Percentiles rank a stretch among this genome's conserved stretches.
Conservation (phyloP, 2,329 filamentous ascomycete genomes). For the Colletotrichum siamense region DNA sequence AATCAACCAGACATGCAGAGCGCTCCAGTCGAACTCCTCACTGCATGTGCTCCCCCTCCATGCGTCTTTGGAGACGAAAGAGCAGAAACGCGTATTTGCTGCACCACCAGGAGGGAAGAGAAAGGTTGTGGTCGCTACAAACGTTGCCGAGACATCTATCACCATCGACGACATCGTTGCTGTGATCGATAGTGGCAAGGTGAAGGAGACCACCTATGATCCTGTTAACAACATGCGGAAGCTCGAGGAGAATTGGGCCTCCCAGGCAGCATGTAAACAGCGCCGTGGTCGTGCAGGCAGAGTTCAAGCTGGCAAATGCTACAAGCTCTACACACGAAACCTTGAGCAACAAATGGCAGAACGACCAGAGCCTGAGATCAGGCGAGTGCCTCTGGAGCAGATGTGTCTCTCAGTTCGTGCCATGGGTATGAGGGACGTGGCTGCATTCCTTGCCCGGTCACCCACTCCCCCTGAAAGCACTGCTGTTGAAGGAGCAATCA, state of each 20-base stretch:
- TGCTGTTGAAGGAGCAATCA: conserved; percentile 86
- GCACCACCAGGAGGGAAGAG: conserved; percentile 78
- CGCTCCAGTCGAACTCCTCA: conserved; percentile 64
- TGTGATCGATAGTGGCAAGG: conserved; percentile 92
- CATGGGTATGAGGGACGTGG: conserved; percentile 88
- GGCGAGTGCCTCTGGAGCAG: conserved; percentile 90
- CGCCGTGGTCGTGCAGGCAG: conserved; percentile 90
- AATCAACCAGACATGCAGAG: conserved; percentile 80
- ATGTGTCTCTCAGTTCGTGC: conserved; percentile 93
- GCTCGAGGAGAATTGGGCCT: conserved; percentile 94
- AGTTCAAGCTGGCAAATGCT: conserved; percentile 89
- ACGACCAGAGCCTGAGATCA: conserved; percentile 91
- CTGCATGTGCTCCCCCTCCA: conserved; percentile 88
- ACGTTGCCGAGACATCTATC: conserved; percentile 97
- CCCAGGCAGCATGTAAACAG: conserved; percentile 91
- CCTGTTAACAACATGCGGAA: conserved; percentile 91
- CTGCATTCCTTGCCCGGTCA: conserved; percentile 80
- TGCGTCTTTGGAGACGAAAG: conserved; percentile 85
- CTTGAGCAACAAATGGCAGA: conserved; percentile 87
- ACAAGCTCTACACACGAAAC: conserved; percentile 90
- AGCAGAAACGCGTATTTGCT: conserved; percentile 88
- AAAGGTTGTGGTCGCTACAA: conserved; percentile 94
- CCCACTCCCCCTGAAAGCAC: conserved; percentile 86
- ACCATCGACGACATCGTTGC: conserved; percentile 97
- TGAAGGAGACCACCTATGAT: conserved; percentile 97